A percentile compares a stretch with the other conserved stretches of the same genome.
Evolutionary conservation across 1,284 basidiomycete genomes (phyloP).

Genomic region (Boletus mariae): DNA sequence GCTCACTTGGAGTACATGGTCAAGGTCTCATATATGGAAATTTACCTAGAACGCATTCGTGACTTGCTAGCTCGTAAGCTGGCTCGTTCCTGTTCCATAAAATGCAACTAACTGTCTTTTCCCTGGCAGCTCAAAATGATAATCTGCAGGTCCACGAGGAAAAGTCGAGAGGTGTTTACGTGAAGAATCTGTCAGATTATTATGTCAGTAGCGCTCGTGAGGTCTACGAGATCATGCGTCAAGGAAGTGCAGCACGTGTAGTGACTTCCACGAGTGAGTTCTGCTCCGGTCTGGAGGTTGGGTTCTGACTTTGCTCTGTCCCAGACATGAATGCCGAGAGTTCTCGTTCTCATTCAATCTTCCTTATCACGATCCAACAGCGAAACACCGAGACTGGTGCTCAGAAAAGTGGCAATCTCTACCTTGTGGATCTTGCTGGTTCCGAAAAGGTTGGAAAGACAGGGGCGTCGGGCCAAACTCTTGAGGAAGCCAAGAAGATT

Average conservation of each 20-base stretch:
- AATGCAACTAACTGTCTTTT: slow-evolving; percentile 1
- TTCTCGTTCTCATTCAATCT: slow-evolving; percentile 98
- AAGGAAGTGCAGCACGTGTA: slow-evolving; percentile 87
- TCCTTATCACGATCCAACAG: slow-evolving; percentile 96
- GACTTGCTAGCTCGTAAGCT: slow-evolving; percentile 92
- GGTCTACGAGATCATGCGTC: slow-evolving; percentile 99
- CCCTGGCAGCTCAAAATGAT: slow-evolving; percentile 84
- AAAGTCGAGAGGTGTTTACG: slow-evolving; percentile 96
- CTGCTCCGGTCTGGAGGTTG: neutral
- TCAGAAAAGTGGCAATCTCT: slow-evolving; percentile 95
- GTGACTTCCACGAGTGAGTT: slow-evolving; percentile 91
- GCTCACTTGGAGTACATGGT: slow-evolving; percentile 96
- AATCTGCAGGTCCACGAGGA: slow-evolving; percentile 99
- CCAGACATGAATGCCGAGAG: slow-evolving; percentile 99
- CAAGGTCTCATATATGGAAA: slow-evolving; percentile 99
- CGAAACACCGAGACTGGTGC: slow-evolving; percentile 95
- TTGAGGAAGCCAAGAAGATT: slow-evolving; percentile 99
- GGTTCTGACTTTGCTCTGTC: slow-evolving; percentile 11
- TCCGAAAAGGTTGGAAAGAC: slow-evolving; percentile 99
- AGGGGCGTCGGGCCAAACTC: slow-evolving; percentile 95
- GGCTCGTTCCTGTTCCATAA: slow-evolving; percentile 1
- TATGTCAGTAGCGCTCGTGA: slow-evolving; percentile 97
- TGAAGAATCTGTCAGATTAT: slow-evolving; percentile 96
- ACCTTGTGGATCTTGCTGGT: slow-evolving; percentile 97
- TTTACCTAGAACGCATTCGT: slow-evolving; percentile 95